Evolutionary conservation across 2,329 filamentous ascomycete species (phyloP), one percentile per base, ranked within the genome.

Genomic region (Penicillium sp.): DNA sequence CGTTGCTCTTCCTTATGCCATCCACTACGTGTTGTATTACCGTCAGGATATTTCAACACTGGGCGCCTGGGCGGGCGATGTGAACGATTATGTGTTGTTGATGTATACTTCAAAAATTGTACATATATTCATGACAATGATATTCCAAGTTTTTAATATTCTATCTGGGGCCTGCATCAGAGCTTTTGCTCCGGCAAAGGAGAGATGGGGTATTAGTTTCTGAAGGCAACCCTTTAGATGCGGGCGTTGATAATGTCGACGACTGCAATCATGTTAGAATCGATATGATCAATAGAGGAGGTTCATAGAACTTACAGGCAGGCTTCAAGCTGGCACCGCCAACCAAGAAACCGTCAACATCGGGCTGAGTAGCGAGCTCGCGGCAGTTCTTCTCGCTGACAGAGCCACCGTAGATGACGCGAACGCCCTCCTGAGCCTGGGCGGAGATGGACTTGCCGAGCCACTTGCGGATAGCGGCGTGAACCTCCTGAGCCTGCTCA

Each of bases 361-460:
- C 94, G 61, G 85, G 75, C 85, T 97, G 86, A 83, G 92, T 93
- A 74, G 89, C 86, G 68, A 99, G 84, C 62, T 97, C 93, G 72
- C 82, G 85, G 83, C 90, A 95, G 86, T 99, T 99, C 89, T 97
- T 97, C 84, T 96, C 94, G 74, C 83, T 95, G 69, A 99, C 94
- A 69, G 89, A 94, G 72, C 94, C 94, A 64, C 94, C 94, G 78
- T 99, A 99, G 73, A 99, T 88, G 74, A 99, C 90, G 68, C 94
- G 86, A 58, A 92, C 96, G 79, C 88, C 86, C 61, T 96, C 91
- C 44, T 92, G 86, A 53, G 88, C 90, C 73, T 89, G 82, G 71
- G 84, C 79, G 61, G 95, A 90, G 67, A 92, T 83, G 69, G 86
- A 83, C 71, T 87, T 85, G 59, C 71, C 75, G 72, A 99, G 83